Evolutionary conservation across 2,329 filamentous ascomycete species (phyloP), one percentile per base, ranked within the genome.

Genomic region (Pseudomassariella vexata): DNA sequence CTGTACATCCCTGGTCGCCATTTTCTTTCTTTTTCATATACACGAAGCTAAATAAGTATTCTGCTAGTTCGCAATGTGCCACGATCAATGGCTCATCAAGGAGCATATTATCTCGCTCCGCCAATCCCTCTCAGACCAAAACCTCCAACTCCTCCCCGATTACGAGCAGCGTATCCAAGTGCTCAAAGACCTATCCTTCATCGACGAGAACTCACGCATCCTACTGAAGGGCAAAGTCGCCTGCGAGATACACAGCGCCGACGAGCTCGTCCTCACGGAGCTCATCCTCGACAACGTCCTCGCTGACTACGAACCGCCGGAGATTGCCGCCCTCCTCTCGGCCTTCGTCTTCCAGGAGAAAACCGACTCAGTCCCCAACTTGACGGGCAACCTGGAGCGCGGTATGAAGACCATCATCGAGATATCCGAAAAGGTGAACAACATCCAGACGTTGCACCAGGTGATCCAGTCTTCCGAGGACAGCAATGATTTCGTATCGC

Each of bases 271-370:
- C 1, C 75, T 98, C 12, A 98, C 92, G 0, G 92, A 98, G 56
- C 75, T 96, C 5, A 88, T 98, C 28, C 79, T 98, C 12, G 92
- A 98, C 60, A 98, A 98, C 49, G 87, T 95, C 2, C 78, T 98
- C 3, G 89, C 90, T 30, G 85, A 94, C 39, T 95, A 92, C 57
- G 90, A 95, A 49, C 88, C 90, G 2, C 88, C 94, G 45, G 92
- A 98, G 59, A 96, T 98, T 40, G 92, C 94, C 1, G 89, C 92
- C 9, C 70, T 98, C 3, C 73, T 98, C 3, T 95, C 89, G 0
- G 80, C 85, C 1, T 98, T 98, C 56, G 89, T 98, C 3, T 98
- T 98, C 68, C 88, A 96, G 54, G 92, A 98, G 55, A 96, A 95
- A 64, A 95, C 92, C 0, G 81, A 87, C 17, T 73, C 74, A 5